These are phyloP conservation scores for Phytopythium mirpurense DNA, from an alignment of 352 stramenopile genomes.

Conservation along the genomic window DNA sequence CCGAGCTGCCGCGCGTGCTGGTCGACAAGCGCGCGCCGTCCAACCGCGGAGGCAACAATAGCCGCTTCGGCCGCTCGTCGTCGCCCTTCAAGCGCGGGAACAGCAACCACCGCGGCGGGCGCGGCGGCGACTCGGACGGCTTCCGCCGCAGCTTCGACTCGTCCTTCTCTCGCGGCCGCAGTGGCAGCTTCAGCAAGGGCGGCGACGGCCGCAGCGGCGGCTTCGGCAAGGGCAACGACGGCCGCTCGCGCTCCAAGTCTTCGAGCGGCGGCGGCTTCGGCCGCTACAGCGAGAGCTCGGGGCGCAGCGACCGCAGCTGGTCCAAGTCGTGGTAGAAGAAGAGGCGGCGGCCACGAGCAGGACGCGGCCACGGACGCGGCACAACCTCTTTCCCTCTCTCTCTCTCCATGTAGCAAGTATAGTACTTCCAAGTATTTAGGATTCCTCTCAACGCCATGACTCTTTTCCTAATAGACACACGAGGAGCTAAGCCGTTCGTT, in stretches of 20 bases:
- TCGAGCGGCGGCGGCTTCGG: background rate
- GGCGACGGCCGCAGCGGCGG: slow-evolving; percentile 10
- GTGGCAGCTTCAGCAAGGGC: slow-evolving; percentile 17
- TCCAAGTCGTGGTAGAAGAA: slow-evolving; percentile 25
- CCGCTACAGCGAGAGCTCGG: slow-evolving; percentile 4
- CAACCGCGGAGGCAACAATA: slow-evolving; percentile 15
- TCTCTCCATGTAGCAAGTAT: background rate
- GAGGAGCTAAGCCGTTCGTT: background rate
- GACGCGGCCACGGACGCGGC: background rate
- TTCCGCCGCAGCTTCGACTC: slow-evolving; percentile 32
- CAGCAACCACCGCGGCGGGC: slow-evolving; percentile 20
- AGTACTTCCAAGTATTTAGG: slow-evolving; percentile 4
- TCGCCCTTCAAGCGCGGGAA: slow-evolving; percentile 10
- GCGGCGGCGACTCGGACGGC: slow-evolving; percentile 12
- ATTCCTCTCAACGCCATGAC: slow-evolving; percentile 1
- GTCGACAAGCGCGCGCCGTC: slow-evolving; percentile 21
- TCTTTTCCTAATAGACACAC: slow-evolving; percentile 4
- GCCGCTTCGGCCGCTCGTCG: slow-evolving; percentile 17
- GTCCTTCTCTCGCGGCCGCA: slow-evolving; percentile 42
- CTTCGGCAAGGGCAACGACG: slow-evolving; percentile 14
- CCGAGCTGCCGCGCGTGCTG: slow-evolving; percentile 55
- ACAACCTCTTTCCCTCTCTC: too few relatives aligned
- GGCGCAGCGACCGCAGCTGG: slow-evolving; percentile 14
- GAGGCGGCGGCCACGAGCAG: slow-evolving; percentile 1
- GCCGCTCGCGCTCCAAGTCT: slow-evolving; percentile 1